Conservation (phyloP, 164 flowering plant genomes). For the Umbellularia californica region DNA sequence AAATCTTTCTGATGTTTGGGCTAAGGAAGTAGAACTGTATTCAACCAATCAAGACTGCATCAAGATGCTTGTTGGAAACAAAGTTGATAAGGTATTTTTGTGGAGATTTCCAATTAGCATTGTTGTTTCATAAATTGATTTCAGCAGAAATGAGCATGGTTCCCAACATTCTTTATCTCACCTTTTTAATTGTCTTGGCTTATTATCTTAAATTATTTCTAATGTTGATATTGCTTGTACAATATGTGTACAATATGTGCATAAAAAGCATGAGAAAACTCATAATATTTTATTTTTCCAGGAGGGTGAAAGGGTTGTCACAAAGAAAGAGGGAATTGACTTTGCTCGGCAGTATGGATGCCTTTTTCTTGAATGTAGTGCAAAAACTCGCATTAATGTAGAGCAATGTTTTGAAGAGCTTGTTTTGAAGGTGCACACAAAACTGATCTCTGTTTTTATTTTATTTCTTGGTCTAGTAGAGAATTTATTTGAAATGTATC, state of each 20-base stretch:
- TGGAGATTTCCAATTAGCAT: not conserved
- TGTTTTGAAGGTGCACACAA: constrained; percentile 53
- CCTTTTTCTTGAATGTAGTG: constrained; percentile 78
- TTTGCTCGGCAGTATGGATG: constrained; percentile 81
- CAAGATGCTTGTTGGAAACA: constrained; percentile 90
- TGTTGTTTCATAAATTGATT: not conserved
- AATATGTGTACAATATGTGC: not conserved
- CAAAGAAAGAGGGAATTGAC: constrained; percentile 76
- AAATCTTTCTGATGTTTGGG: constrained; percentile 78
- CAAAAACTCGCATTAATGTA: constrained; percentile 74
- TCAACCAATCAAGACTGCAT: constrained; percentile 87
- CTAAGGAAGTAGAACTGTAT: constrained; percentile 73
- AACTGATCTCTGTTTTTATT: not conserved
- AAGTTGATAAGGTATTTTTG: constrained; percentile 68
- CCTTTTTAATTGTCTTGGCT: not conserved
- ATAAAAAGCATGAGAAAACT: not conserved
- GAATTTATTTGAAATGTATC: not conserved
- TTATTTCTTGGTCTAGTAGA: not conserved
- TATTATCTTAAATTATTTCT: not conserved
- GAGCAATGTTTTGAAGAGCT: constrained; percentile 84
- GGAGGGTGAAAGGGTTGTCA: constrained; percentile 78
- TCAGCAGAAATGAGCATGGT: not conserved
- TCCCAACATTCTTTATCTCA: not conserved
- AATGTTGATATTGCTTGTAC: not conserved
- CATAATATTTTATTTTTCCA: constrained; percentile 16